These are phyloP conservation scores for Quercus lobata DNA, from an alignment of 331 rosid species.

Conservation along the genomic window DNA sequence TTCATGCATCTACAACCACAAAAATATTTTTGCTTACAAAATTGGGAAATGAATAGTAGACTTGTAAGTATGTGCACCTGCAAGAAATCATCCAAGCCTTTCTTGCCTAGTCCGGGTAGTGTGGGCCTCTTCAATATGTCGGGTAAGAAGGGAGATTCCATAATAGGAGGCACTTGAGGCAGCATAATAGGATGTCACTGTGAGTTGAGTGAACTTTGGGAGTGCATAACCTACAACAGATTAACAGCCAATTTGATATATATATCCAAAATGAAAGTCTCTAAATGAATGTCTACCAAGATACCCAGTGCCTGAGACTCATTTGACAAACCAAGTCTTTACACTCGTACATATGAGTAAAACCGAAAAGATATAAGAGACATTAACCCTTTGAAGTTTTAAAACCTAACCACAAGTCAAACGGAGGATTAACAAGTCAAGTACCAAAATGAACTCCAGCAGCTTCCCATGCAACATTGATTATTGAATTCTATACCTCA, in stretches of 20 bases:
- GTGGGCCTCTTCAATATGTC: constrained; percentile 67
- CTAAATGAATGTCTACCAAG: not conserved
- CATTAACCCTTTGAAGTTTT: not conserved
- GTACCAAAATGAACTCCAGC: not conserved
- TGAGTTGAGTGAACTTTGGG: constrained; percentile 78
- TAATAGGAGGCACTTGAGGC: constrained; percentile 88
- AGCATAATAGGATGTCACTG: constrained; percentile 88
- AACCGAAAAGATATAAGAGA: not conserved
- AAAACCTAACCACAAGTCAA: not conserved
- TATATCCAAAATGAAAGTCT: not conserved
- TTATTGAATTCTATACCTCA: not conserved
- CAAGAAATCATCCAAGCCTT: constrained; percentile 38
- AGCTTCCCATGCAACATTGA: not conserved
- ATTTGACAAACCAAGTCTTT: not conserved
- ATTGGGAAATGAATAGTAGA: constrained; percentile 23
- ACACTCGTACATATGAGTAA: not conserved
- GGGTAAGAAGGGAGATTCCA: constrained; percentile 85
- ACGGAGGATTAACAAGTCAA: not conserved
- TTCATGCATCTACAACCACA: constrained; percentile 7
- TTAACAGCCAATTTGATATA: constrained; percentile 9
- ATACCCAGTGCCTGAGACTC: not conserved
- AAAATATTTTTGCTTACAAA: constrained; percentile 25
- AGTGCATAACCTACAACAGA: constrained; percentile 62
- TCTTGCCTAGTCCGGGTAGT: constrained; percentile 38
- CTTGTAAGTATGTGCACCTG: constrained; percentile 25